A percentile compares a stretch with the other conserved stretches of the same genome.
Evolutionary conservation across 192 early-diverging fungal species (phyloP).

Genomic region (Phycomyces blakesleeanus): DNA sequence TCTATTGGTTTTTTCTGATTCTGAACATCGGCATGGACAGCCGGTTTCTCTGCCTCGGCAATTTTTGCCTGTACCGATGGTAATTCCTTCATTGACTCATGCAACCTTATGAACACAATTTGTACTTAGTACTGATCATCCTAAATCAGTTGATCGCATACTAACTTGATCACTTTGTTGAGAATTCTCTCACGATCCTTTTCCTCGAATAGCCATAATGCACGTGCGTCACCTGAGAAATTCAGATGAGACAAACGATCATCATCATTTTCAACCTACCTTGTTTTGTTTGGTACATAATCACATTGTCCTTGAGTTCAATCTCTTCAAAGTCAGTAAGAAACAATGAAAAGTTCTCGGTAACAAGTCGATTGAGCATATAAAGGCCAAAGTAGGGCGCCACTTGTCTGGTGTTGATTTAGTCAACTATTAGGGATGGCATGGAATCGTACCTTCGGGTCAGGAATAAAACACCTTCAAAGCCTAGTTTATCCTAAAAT

Average conservation of each 20-base stretch:
- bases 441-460: slow-evolving; percentile 56
- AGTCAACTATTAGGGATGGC: not conserved
- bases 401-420: slow-evolving; percentile 30
- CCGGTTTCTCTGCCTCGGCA: not conserved
- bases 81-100: slow-evolving; percentile 15
- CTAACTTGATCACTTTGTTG: slow-evolving; percentile 45
- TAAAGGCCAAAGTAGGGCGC: slow-evolving; percentile 73
- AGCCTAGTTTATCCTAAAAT: slow-evolving; percentile 76
- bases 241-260: not conserved
- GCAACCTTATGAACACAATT: slow-evolving; percentile 1
- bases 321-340: slow-evolving; percentile 72
- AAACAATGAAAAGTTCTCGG: slow-evolving; percentile 75
- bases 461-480: slow-evolving; percentile 91
- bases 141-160: not conserved
- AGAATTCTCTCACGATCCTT: slow-evolving; percentile 63
- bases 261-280: slow-evolving; percentile 35
- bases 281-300: slow-evolving; percentile 75
- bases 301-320: slow-evolving; percentile 77
- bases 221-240: slow-evolving; percentile 55
- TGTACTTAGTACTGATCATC: no score
- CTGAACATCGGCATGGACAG: not conserved
- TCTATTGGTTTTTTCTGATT: not conserved
- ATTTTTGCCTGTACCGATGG: not conserved
- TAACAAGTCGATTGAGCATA: slow-evolving; percentile 82
- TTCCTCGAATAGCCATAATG: slow-evolving; percentile 77